These are phyloP conservation scores for Lactarius psammicola DNA, from an alignment of 768 basidiomycete genomes.

Conservation along the genomic window DNA sequence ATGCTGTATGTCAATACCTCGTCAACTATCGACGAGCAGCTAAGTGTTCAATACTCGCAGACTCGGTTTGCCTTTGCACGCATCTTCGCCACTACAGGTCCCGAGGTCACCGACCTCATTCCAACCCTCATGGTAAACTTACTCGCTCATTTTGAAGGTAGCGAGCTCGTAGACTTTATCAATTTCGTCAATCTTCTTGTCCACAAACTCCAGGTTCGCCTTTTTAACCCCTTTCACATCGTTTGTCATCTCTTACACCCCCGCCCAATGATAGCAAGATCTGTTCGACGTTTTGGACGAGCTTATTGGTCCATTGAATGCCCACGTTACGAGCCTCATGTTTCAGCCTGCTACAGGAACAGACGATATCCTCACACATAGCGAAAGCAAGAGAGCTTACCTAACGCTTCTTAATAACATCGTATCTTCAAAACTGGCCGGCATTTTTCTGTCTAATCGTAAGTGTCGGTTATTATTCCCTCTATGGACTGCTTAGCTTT, in stretches of 20 bases:
- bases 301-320: constrained; percentile 80
- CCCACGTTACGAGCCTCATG: constrained; percentile 76
- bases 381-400: constrained; percentile 86
- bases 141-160: constrained; percentile 87
- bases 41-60: constrained; percentile 42
- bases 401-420: constrained; percentile 78
- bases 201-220: constrained; percentile 80
- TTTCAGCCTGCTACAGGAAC: constrained; percentile 82
- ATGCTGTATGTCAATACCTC: constrained; percentile 64
- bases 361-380: constrained; percentile 77
- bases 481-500: neutral
- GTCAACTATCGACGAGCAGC: neutral
- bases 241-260: constrained; percentile 7
- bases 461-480: constrained; percentile 33
- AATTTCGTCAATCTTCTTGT: constrained; percentile 90
- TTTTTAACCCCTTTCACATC: neutral
- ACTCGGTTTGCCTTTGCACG: constrained; percentile 92
- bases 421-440: constrained; percentile 76
- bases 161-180: constrained; percentile 93
- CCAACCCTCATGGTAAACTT: constrained; percentile 87
- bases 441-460: constrained; percentile 88
- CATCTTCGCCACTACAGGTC: constrained; percentile 85
- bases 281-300: constrained; percentile 88
- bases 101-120: constrained; percentile 81
- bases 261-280: constrained; percentile 54